Conservation (phyloP, 805 yeast species). For the Saturnispora diversa region DNA sequence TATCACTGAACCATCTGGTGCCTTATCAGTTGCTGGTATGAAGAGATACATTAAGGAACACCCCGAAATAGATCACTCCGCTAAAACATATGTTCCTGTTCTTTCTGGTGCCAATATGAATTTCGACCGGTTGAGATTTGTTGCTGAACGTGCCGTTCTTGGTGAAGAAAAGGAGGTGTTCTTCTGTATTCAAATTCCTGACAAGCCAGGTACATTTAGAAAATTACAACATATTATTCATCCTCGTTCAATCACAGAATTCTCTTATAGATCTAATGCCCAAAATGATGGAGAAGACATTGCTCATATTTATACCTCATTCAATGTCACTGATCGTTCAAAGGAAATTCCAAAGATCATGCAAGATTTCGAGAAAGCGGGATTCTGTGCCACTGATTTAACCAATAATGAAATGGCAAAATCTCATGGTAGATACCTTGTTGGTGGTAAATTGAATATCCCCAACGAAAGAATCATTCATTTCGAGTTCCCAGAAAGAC, state of each 20-base stretch:
- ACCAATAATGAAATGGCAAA: slow-evolving; percentile 93
- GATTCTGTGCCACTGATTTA: slow-evolving; percentile 73
- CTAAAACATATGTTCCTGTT: slow-evolving; percentile 71
- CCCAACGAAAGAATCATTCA: slow-evolving; percentile 69
- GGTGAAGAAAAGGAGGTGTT: slow-evolving; percentile 98
- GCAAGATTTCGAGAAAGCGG: slow-evolving; percentile 48
- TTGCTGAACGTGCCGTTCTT: slow-evolving; percentile 93
- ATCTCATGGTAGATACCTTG: slow-evolving; percentile 90
- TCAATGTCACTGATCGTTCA: slow-evolving; percentile 69
- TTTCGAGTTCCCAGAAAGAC: slow-evolving; percentile 96
- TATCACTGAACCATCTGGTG: slow-evolving; percentile 95
- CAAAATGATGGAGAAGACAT: slow-evolving; percentile 30
- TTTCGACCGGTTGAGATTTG: slow-evolving; percentile 91
- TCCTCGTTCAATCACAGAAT: slow-evolving; percentile 91
- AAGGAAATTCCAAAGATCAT: slow-evolving; percentile 63
- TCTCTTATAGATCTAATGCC: slow-evolving; percentile 70
- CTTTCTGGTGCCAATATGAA: slow-evolving; percentile 98
- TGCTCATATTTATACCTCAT: slow-evolving; percentile 84
- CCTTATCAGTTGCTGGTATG: slow-evolving; percentile 91
- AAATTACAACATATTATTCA: slow-evolving; percentile 67
- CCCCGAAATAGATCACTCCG: slow-evolving; percentile 63
- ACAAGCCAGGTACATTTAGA: slow-evolving; percentile 82
- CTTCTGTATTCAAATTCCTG: slow-evolving; percentile 84
- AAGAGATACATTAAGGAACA: slow-evolving; percentile 66
- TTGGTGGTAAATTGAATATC: slow-evolving; percentile 79